phyloP scores from a whole-genome alignment of 441 rosid species.

The Pelargonium cotyledonis region DNA sequence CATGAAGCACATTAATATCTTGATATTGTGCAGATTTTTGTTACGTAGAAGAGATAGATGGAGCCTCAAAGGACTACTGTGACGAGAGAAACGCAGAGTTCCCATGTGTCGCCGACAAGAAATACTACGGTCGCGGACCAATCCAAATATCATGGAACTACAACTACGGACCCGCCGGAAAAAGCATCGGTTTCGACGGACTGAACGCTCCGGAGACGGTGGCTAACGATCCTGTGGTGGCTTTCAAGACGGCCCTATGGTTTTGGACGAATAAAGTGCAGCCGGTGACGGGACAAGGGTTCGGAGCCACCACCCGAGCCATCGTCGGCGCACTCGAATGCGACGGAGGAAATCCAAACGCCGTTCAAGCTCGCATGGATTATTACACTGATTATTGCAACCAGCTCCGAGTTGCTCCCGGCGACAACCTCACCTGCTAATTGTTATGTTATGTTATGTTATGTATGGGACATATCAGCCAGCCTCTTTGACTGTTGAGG shows the following conservation, averaged over 20 bases:
- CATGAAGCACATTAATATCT: no score
- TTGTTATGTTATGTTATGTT: no score
- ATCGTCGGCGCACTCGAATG: background rate
- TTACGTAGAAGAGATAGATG: constrained; percentile 10
- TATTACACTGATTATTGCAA: background rate
- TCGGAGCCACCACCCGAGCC: background rate
- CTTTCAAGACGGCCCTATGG: constrained; percentile 6
- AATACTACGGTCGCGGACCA: constrained; percentile 12
- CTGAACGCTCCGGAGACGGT: constrained; percentile 5
- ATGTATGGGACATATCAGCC: no score
- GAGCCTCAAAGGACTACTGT: constrained; percentile 1
- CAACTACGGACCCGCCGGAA: constrained; percentile 10
- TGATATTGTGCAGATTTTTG: constrained; percentile 12
- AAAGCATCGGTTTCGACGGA: background rate
- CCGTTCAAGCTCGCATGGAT: background rate
- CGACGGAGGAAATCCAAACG: background rate
- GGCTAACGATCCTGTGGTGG: constrained; percentile 1
- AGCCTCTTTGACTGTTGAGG: no score
- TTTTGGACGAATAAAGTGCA: background rate
- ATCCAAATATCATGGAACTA: constrained; percentile 14
- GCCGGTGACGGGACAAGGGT: background rate
- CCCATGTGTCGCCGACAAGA: constrained; percentile 8
- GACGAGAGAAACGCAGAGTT: constrained; percentile 1
- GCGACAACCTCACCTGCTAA: background rate
- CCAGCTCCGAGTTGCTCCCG: background rate